phyloP scores from a whole-genome alignment of 345 rosid species.

The Acer negundo region DNA sequence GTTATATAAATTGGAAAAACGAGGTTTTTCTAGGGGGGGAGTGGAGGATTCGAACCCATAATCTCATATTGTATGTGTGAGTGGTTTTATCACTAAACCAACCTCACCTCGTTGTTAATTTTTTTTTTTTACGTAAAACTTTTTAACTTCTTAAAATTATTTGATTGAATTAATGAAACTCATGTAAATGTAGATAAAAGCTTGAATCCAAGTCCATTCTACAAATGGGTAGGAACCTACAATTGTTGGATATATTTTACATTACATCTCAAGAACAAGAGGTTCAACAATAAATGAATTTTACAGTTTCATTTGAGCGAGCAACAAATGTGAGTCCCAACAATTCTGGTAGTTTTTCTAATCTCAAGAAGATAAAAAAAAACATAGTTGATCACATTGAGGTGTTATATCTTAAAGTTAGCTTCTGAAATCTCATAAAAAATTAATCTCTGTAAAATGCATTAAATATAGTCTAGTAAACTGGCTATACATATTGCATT shows the following conservation, averaged over 20 bases:
- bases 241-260: background rate
- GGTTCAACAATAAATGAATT: background rate
- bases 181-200: too few relatives aligned
- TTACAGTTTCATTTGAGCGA: background rate
- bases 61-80: too few relatives aligned
- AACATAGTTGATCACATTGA: background rate
- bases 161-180: too few relatives aligned
- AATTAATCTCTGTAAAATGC: background rate
- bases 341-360: background rate
- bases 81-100: too few relatives aligned
- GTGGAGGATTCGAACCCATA: too few relatives aligned
- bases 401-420: background rate
- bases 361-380: background rate
- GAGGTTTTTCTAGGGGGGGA: too few relatives aligned
- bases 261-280: background rate
- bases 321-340: background rate
- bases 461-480: background rate
- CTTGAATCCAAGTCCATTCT: too few relatives aligned
- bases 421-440: slow-evolving; percentile 10
- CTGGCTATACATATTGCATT: background rate
- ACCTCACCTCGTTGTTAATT: too few relatives aligned
- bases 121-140: too few relatives aligned
- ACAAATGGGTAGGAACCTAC: background rate
- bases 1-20: too few relatives aligned
- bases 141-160: too few relatives aligned